Evolutionary conservation across 2,329 filamentous ascomycete genomes (phyloP).

Genomic region (Achaetomium macrosporum): DNA sequence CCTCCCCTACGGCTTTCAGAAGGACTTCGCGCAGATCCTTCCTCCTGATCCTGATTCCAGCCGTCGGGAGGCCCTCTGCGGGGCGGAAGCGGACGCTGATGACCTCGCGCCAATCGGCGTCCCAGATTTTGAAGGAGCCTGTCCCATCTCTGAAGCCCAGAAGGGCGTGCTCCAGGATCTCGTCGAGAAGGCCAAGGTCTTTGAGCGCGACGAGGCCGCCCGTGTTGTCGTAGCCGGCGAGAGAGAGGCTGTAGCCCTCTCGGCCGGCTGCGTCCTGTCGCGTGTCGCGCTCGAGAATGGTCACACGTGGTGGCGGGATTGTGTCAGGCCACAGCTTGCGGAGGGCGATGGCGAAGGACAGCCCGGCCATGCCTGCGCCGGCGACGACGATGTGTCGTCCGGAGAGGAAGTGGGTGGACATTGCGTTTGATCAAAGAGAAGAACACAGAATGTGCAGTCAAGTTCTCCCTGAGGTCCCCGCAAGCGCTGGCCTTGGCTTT

Average conservation of each 20-base stretch:
- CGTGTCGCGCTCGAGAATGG: slow-evolving; percentile 39
- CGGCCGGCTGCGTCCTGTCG: slow-evolving; percentile 24
- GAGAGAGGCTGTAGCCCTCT: slow-evolving; percentile 36
- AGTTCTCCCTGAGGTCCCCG: too few relatives aligned
- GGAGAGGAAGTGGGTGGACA: slow-evolving; percentile 27
- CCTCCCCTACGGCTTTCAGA: slow-evolving; percentile 24
- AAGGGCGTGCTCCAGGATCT: slow-evolving; percentile 29
- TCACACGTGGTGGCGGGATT: slow-evolving; percentile 28
- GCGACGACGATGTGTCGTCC: slow-evolving; percentile 39
- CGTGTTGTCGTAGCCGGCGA: slow-evolving; percentile 32
- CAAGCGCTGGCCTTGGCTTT: too few relatives aligned
- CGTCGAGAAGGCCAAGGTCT: slow-evolving; percentile 36
- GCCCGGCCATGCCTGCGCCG: slow-evolving; percentile 40
- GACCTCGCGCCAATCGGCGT: slow-evolving; percentile 31
- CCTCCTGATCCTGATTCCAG: slow-evolving; percentile 34
- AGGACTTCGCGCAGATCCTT: slow-evolving; percentile 33
- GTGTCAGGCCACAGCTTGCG: slow-evolving; percentile 34
- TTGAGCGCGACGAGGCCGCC: slow-evolving; percentile 34
- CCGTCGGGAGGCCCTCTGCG: slow-evolving; percentile 31
- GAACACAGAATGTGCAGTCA: too few relatives aligned
- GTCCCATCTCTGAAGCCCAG: slow-evolving; percentile 26
- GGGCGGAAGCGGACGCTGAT: slow-evolving; percentile 30
- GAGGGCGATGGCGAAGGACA: slow-evolving; percentile 37
- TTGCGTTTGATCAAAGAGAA: neutral
- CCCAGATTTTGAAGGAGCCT: slow-evolving; percentile 38